phyloP scores from a whole-genome alignment of 768 basidiomycete species.

The Kwoniella sp. region DNA sequence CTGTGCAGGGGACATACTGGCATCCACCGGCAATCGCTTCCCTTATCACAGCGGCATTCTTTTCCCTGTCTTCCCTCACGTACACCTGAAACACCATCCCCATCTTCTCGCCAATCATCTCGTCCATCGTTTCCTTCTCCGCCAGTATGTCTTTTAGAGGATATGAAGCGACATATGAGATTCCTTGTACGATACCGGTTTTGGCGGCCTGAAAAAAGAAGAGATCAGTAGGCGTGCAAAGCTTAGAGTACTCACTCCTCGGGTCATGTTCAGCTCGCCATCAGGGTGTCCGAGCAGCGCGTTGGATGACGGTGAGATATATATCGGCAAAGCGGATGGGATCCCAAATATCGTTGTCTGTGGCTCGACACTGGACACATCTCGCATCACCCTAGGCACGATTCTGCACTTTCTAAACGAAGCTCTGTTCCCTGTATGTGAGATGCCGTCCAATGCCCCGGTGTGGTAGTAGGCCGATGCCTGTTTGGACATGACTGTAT shows the following conservation, averaged over 20 bases:
- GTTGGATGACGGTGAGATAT: slow-evolving; percentile 58
- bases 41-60: slow-evolving; percentile 69
- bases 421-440: slow-evolving; percentile 33
- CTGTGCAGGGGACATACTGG: slow-evolving; percentile 28
- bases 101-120: slow-evolving; percentile 41
- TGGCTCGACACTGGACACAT: slow-evolving; percentile 50
- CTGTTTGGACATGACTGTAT: slow-evolving; percentile 29
- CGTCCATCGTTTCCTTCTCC: slow-evolving; percentile 51
- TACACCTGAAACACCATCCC: slow-evolving; percentile 63
- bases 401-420: slow-evolving; percentile 51
- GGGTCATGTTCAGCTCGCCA: slow-evolving; percentile 60
- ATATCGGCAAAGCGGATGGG: slow-evolving; percentile 55
- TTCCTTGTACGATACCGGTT: slow-evolving; percentile 52
- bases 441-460: slow-evolving; percentile 32
- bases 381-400: slow-evolving; percentile 53
- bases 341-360: slow-evolving; percentile 55
- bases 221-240: slow-evolving; percentile 10
- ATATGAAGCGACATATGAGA: slow-evolving; percentile 54
- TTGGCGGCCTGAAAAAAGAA: slow-evolving; percentile 47
- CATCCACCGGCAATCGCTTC: slow-evolving; percentile 76
- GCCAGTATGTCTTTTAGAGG: slow-evolving; percentile 54
- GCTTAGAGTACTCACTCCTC: slow-evolving; percentile 38
- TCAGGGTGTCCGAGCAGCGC: slow-evolving; percentile 73
- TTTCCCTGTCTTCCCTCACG: slow-evolving; percentile 67
- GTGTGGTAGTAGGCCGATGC: slow-evolving; percentile 39